phyloP scores from a whole-genome alignment of 2,329 filamentous ascomycete genomes.

The Colletotrichum sp. region DNA sequence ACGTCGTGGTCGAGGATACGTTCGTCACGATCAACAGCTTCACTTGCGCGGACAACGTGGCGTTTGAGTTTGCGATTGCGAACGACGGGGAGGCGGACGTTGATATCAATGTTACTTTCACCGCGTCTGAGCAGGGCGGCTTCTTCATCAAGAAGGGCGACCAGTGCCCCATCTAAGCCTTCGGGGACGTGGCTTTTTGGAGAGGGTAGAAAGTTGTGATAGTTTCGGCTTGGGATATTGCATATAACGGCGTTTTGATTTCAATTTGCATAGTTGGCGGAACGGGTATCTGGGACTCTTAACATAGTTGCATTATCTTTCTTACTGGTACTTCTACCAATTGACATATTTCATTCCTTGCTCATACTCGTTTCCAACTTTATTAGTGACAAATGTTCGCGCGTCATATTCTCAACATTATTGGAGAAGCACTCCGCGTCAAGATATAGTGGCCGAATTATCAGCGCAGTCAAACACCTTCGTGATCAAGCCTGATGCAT shows the following conservation, averaged over 20 bases:
- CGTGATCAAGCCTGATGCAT: not conserved
- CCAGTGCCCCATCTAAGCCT: constrained; percentile 2
- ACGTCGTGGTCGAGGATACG: not conserved
- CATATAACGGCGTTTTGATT: not conserved
- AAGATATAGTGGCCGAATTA: not conserved
- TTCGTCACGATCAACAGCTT: constrained; percentile 15
- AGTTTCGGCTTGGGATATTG: not conserved
- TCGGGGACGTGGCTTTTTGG: not conserved
- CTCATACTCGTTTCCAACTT: not conserved
- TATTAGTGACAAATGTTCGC: not conserved
- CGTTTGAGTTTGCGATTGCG: constrained; percentile 4
- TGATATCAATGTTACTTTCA: constrained; percentile 2
- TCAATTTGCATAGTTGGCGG: not conserved
- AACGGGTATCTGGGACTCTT: not conserved
- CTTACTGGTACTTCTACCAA: not conserved
- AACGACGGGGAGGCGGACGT: not conserved
- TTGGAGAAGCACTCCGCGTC: not conserved
- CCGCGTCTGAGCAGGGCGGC: not conserved
- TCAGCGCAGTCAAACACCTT: not conserved
- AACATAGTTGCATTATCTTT: not conserved
- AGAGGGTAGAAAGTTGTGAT: not conserved
- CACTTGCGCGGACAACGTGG: not conserved
- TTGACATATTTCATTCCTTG: not conserved
- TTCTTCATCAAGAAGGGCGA: constrained; percentile 13
- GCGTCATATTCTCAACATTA: accelerated